Evolutionary conservation across 345 rosid species (phyloP).

Genomic region (Hibiscus trionum): DNA sequence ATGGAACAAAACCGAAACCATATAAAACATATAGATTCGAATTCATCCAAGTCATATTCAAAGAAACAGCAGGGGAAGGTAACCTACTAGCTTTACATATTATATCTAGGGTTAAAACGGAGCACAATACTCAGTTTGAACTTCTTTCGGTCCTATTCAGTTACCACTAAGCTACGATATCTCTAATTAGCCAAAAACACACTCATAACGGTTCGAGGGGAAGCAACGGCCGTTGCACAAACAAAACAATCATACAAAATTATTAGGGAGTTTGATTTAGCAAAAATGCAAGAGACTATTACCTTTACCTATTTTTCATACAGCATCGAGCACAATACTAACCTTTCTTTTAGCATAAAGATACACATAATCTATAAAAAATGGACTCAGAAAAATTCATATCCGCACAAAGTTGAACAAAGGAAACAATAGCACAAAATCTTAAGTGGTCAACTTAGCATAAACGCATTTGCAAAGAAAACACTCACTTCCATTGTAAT

Average conservation of each 20-base stretch:
- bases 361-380: not conserved
- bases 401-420: not conserved
- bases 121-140: not conserved
- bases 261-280: not conserved
- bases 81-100: not conserved
- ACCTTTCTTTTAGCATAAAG: too few species aligned
- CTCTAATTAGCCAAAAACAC: not conserved
- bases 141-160: not conserved
- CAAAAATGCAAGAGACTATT: not conserved
- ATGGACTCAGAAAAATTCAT: not conserved
- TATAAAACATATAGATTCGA: not conserved
- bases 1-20: not conserved
- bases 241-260: not conserved
- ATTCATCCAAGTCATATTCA: not conserved
- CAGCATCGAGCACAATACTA: not conserved
- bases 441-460: not conserved
- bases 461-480: not conserved
- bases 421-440: not conserved
- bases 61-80: not conserved
- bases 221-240: not conserved
- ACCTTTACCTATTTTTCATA: not conserved
- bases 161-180: not conserved
- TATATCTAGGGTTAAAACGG: not conserved
- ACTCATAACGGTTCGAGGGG: not conserved
- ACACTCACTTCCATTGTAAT: slow-evolving; percentile 58